Percentiles rank a stretch among this genome's conserved stretches.
Evolutionary conservation across 768 basidiomycete species (phyloP).

Genomic region (Artomyces pyxidatus): DNA sequence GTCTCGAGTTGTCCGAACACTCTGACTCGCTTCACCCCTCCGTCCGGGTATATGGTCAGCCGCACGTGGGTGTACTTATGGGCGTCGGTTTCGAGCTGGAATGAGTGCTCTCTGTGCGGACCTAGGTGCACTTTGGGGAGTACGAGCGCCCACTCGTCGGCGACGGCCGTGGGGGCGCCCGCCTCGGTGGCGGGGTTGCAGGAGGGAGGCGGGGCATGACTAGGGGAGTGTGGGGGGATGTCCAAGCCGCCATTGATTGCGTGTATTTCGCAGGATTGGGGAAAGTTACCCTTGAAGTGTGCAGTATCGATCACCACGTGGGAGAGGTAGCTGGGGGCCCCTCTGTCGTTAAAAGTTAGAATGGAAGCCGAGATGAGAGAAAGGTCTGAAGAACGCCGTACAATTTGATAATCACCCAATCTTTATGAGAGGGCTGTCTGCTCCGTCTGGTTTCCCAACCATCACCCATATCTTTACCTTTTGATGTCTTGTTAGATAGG

Average conservation of each 20-base stretch:
- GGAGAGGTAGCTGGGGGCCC: conserved; percentile 64
- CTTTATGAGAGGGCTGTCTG: conserved; percentile 68
- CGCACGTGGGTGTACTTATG: conserved; percentile 73
- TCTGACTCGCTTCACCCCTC: conserved; percentile 91
- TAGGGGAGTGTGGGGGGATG: conserved; percentile 16
- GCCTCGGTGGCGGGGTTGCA: conserved; percentile 15
- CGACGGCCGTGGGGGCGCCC: conserved; percentile 21
- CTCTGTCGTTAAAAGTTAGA: conserved; percentile 35
- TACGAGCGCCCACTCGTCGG: conserved; percentile 63
- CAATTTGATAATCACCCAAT: conserved; percentile 90
- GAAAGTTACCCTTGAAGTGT: conserved; percentile 95
- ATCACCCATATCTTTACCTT: conserved; percentile 86
- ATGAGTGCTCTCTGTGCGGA: conserved; percentile 84
- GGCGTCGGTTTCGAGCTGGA: conserved; percentile 63
- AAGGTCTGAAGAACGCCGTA: conserved; percentile 37
- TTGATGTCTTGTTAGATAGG: too few species aligned
- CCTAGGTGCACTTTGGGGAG: conserved; percentile 75
- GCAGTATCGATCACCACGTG: conserved; percentile 86
- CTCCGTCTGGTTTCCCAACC: conserved; percentile 98
- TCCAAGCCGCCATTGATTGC: conserved; percentile 36
- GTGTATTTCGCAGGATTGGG: conserved; percentile 77
- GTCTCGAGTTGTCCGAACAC: conserved; percentile 55
- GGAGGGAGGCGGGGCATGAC: conserved; percentile 9
- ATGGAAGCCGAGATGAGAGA: neutral
- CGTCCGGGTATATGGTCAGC: conserved; percentile 89